Base-by-base conservation (phyloP, 2,329 filamentous ascomycete genomes). In the Ustilaginoidea virens region DNA sequence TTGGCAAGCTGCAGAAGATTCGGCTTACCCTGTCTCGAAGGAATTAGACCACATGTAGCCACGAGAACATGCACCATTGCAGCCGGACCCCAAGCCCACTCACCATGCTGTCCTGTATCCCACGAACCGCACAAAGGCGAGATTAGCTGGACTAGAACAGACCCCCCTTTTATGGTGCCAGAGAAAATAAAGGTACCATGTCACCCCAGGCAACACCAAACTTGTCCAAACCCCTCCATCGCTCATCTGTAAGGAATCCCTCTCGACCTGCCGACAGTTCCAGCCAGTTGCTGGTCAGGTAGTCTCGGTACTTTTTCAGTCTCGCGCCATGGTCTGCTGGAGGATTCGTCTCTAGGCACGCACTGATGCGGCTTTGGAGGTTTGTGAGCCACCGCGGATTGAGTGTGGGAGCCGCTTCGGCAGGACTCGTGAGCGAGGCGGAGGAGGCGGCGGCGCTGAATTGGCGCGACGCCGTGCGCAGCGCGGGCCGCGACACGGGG, bases 201-300 rank as follows among this genome's bases (percentile, higher is more conserved):
- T 93, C 83, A 17, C 83, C 85, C 82, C 81, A 92, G 0, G 71
- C 73, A 15, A 92, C 75, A 38, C 65, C 61, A 34, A 81, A 74
- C 30, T 64, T 58, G 37, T 71, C 69, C 19, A 87, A 46, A 1
- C 80, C 69, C 28, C 71, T 61, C 39, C 67, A 63, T 34, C 63
- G 59, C 23, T 34, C 32, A 8, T 61, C 66, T 0, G 74, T 80
- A 37, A 90, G 51, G 48, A 74, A 92, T 0, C 82, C 81, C 43
- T 87, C 78, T 33, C 72, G 73, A 1, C 80, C 80, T 0, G 75
- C 79, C 17, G 80, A 54, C 32, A 90, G 54, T 39, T 71, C 68
- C 24, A 78, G 60, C 82, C 82, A 90, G 38, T 82, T 37, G 3
- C 33, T 32, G 13, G 49, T 39, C n/a, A 51, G 24, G 16, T 39